phyloP scores from a whole-genome alignment of 305 asterid genomes.

The Fraxinus albicans region DNA sequence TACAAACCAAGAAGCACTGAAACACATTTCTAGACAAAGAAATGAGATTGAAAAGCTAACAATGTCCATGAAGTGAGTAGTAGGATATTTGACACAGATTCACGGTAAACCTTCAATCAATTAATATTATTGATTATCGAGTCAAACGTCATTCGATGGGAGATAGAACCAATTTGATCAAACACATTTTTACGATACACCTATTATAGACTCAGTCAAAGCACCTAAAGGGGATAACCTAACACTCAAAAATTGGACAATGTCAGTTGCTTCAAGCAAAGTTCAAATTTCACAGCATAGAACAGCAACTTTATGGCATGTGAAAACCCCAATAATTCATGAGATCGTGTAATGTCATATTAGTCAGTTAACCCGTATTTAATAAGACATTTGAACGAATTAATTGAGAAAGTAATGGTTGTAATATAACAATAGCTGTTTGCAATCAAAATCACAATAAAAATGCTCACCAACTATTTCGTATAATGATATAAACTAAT shows the following conservation, averaged over 20 bases:
- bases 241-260: background rate
- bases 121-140: too few species aligned
- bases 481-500: too few species aligned
- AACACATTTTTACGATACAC: background rate
- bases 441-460: background rate
- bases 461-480: background rate
- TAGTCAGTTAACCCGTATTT: background rate
- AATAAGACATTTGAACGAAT: background rate
- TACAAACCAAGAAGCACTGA: too few species aligned
- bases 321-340: background rate
- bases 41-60: too few species aligned
- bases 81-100: too few species aligned
- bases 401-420: background rate
- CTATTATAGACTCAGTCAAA: background rate
- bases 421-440: background rate
- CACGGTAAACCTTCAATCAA: too few species aligned
- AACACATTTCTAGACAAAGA: too few species aligned
- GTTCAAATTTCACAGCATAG: background rate
- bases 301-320: background rate
- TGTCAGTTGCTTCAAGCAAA: background rate
- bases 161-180: too few species aligned
- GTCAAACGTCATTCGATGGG: too few species aligned
- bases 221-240: background rate
- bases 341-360: background rate
- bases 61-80: too few species aligned